Evolutionary conservation across 345 rosid species (phyloP), one percentile per base, ranked within the genome.

Genomic region (Euphorbia pulcherrima): DNA sequence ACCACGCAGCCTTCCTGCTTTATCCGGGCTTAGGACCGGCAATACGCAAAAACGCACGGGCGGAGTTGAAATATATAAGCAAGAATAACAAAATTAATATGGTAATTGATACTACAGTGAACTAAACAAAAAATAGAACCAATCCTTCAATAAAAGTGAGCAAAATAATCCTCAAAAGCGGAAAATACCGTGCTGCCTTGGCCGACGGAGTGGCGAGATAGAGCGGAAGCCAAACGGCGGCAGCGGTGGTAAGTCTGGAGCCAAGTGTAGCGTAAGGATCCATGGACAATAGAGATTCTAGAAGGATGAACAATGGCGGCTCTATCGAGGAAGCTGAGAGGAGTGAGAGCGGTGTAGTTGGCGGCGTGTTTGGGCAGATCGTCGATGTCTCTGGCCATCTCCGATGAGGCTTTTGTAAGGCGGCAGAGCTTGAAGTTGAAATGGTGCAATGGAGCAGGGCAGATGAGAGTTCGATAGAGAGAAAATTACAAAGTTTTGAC

Each of bases 191-290:
- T 87, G 68, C 75, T 69, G 57, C 98, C 92, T 20, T 71, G 67
- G 64, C 95, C 95, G 75, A 93, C 30, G 55, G 89, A 84, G 69
- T 69, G 90, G 6, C n/a, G 68, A 65, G 74, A 69, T 65, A 94
- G 89, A 54, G 99, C 96, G 52, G 99, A 89, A 14, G 99, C 99
- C 63, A 94, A 72, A 8, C 87, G 86, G 29, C 92, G 88, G 80
- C 97, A 91, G 0, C 99, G 94, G 20, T 60, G 74, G 72, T 89
- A 86, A 24, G 95, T 94, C 52, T 88, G 84, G 5, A 65, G 86
- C 99, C 99, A 89, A 11, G 96, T 89, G 88, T 84, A 89, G 23
- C 72, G 63, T 1, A 60, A 47, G 4, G 96, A 81, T 75, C 88
- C 92, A 33, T 89, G 92, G 73, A 94, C 61, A 50, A 94, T 48